Percentiles rank a stretch among this genome's conserved stretches.
These are phyloP conservation scores for Capronia americana DNA, from an alignment of 2,329 filamentous ascomycete genomes.

Conservation along the genomic window DNA sequence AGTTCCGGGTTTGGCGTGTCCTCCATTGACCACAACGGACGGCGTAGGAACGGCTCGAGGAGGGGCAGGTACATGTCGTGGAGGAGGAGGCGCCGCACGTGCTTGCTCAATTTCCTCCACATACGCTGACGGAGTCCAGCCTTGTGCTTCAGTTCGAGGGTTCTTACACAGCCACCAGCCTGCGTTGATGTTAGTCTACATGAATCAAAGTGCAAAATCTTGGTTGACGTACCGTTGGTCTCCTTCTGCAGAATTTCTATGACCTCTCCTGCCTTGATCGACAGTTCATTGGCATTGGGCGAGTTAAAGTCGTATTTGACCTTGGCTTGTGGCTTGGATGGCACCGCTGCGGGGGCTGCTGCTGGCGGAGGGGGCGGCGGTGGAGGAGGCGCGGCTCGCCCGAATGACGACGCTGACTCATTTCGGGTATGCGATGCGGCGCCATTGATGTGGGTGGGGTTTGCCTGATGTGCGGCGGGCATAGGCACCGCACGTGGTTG, in stretches of 20 bases:
- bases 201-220: conserved; percentile 1
- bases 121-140: conserved; percentile 94
- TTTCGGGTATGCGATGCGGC: conserved; percentile 59
- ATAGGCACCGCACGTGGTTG: conserved; percentile 18
- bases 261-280: conserved; percentile 77
- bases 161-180: conserved; percentile 97
- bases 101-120: conserved; percentile 76
- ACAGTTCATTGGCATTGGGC: conserved; percentile 83
- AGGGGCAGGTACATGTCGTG: conserved; percentile 54
- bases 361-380: conserved; percentile 71
- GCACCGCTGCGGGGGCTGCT: conserved; percentile 65
- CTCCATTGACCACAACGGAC: conserved; percentile 48
- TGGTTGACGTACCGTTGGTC: conserved; percentile 75
- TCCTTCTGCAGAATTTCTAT: conserved; percentile 94
- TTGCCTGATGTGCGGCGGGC: conserved; percentile 45
- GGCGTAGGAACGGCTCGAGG: conserved; percentile 66
- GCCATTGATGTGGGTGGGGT: conserved; percentile 54
- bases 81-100: conserved; percentile 65
- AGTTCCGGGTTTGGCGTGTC: conserved; percentile 5
- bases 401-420: conserved; percentile 58
- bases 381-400: conserved; percentile 58
- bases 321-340: conserved; percentile 79
- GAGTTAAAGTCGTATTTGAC: conserved; percentile 92
- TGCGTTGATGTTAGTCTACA: conserved; percentile 47
- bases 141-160: conserved; percentile 70